Evolutionary conservation across 2,329 filamentous ascomycete species (phyloP).

Genomic region (Aureobasidium sp.): DNA sequence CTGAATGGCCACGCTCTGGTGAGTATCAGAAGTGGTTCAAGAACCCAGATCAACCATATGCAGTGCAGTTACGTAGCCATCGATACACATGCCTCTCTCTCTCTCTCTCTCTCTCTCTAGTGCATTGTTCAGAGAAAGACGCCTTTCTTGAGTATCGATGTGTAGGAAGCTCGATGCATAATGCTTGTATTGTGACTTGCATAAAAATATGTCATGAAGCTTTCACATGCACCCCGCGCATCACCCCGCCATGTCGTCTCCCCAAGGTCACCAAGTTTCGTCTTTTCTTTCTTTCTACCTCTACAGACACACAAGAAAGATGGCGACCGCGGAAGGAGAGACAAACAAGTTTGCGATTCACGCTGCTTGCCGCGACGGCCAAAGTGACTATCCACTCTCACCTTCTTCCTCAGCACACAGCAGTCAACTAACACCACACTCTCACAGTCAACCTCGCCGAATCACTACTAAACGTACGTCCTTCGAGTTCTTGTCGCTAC

Average conservation of each 20-base stretch:
- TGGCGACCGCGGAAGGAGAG: conserved; percentile 23
- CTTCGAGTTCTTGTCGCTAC: conserved; percentile 21
- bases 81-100: too few relatives aligned
- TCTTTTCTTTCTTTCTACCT: neutral
- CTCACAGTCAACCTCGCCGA: conserved; percentile 60
- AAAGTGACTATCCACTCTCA: conserved; percentile 53
- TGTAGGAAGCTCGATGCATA: too few relatives aligned
- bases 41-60: too few relatives aligned
- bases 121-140: too few relatives aligned
- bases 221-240: neutral
- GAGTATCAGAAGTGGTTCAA: too few relatives aligned
- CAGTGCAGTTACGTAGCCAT: too few relatives aligned
- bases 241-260: neutral
- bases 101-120: too few relatives aligned
- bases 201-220: too few relatives aligned
- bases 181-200: too few relatives aligned
- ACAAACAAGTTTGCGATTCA: conserved; percentile 74
- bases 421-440: conserved; percentile 17
- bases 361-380: conserved; percentile 77
- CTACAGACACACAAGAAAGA: neutral
- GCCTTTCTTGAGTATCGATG: too few relatives aligned
- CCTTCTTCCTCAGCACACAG: conserved; percentile 12
- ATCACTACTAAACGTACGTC: conserved; percentile 58
- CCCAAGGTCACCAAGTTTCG: neutral
- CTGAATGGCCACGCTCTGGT: too few relatives aligned